Evolutionary conservation across 2,329 filamentous ascomycete species (phyloP).

Genomic region (Lachnellula hyalina): DNA sequence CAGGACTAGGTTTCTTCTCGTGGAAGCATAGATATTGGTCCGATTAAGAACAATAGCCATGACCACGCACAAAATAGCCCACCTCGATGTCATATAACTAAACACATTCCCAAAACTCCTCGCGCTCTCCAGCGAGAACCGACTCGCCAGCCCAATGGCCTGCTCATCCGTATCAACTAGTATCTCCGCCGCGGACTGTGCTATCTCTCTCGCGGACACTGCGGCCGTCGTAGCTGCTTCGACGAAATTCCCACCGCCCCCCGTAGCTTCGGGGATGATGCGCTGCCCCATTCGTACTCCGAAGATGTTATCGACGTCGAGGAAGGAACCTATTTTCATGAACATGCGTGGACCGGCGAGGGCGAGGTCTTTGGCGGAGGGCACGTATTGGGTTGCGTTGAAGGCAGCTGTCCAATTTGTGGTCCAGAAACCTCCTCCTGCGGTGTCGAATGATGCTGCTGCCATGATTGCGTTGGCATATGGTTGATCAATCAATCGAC

Average conservation of each 20-base stretch:
- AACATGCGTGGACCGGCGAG: slow-evolving; percentile 66
- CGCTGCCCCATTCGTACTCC: slow-evolving; percentile 50
- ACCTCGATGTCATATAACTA: slow-evolving; percentile 84
- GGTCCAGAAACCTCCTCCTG: slow-evolving; percentile 41
- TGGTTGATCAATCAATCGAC: neutral
- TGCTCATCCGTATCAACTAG: slow-evolving; percentile 38
- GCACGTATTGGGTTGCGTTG: slow-evolving; percentile 54
- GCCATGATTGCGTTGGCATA: slow-evolving; percentile 17
- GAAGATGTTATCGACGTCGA: slow-evolving; percentile 49
- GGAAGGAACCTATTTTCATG: slow-evolving; percentile 60
- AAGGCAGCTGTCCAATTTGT: slow-evolving; percentile 39
- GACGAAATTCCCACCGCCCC: slow-evolving; percentile 34
- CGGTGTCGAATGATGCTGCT: slow-evolving; percentile 19
- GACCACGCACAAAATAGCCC: slow-evolving; percentile 82
- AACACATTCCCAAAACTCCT: slow-evolving; percentile 81
- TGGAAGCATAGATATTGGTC: slow-evolving; percentile 89
- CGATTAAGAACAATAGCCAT: slow-evolving; percentile 86
- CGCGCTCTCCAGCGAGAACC: slow-evolving; percentile 52
- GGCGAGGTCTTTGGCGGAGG: slow-evolving; percentile 63
- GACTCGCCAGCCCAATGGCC: slow-evolving; percentile 37
- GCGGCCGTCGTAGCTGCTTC: slow-evolving; percentile 36
- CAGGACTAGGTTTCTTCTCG: slow-evolving; percentile 71
- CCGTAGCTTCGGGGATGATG: slow-evolving; percentile 54
- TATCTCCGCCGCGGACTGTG: slow-evolving; percentile 23
- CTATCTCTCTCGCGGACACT: slow-evolving; percentile 30